Base-by-base conservation (phyloP, 257 asterid genomes). In the Cynanchum wilfordii region DNA sequence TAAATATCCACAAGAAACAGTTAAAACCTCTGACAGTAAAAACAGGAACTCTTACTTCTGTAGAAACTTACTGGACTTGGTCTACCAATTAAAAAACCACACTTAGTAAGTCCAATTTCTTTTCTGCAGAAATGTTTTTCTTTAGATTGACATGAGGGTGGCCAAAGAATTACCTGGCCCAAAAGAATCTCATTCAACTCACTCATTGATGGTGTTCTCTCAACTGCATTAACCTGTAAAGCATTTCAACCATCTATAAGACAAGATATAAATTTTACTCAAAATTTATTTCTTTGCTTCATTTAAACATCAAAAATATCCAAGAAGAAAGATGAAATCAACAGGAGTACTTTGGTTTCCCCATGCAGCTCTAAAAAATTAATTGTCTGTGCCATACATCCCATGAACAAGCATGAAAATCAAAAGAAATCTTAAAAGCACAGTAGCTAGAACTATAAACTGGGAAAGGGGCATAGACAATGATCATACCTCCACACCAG, bases 131-230 rank as follows among this genome's bases (percentile, higher is more conserved):
- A 64, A 17, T 20, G 10, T 64, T 19, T 42, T 16, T 36, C 27
- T 36, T 64, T 36, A 44, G 22, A 33, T 22, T 25, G 63, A 56
- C 12, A 54, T 49, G n/a, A 44, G 3, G 9, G 22, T 25, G 9
- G 15, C 9, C 33, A 74, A 71, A 81, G 62, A 74, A 82, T 16
- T 87, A 95, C 99, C 93, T 95, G 99, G 67, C 99, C 99, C 47
- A 95, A 86, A 72, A 95, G 91, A 74, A 95, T 87, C 88, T 95
- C 98, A 33, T 88, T 95, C 89, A 95, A 82, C 85, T 95, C 99
- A 73, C 99, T 95, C 99, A 95, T 90, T 51, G 99, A 95, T 71
- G 97, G 98, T 78, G 99, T 92, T 88, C 89, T 92, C 84, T 95
- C 99, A 76, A 89, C 86, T 69, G 96, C 96, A 85, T 89, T 91